These are phyloP conservation scores for Xylaria flabelliformis DNA, from an alignment of 495 filamentous ascomycete species.

Conservation along the genomic window DNA sequence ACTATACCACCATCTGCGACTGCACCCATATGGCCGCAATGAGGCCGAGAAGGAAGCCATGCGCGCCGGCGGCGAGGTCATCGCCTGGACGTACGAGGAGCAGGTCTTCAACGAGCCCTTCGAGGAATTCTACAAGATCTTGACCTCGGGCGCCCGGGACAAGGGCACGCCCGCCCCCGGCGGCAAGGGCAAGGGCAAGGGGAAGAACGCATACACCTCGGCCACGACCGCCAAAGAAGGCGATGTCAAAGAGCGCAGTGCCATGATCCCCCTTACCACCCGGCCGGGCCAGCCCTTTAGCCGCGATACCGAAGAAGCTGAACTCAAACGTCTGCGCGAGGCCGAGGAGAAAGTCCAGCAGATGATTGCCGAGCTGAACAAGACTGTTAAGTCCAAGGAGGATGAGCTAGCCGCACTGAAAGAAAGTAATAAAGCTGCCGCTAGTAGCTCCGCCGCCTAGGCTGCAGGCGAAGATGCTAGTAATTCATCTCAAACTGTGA, in stretches of 20 bases:
- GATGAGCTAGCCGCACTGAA: slow-evolving; percentile 53
- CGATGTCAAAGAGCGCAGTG: slow-evolving; percentile 65
- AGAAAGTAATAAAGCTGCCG: slow-evolving; percentile 35
- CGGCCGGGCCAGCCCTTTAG: slow-evolving; percentile 74
- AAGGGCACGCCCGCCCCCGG: slow-evolving; percentile 38
- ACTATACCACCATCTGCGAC: slow-evolving; percentile 84
- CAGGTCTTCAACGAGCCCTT: slow-evolving; percentile 96
- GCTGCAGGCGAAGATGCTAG: background rate
- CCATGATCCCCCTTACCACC: slow-evolving; percentile 71
- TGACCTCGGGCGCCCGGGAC: slow-evolving; percentile 67
- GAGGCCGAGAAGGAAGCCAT: slow-evolving; percentile 74
- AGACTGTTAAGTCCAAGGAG: slow-evolving; percentile 68
- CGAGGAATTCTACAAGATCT: slow-evolving; percentile 81
- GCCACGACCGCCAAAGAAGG: slow-evolving; percentile 41
- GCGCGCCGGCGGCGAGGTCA: slow-evolving; percentile 68
- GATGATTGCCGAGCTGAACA: slow-evolving; percentile 66
- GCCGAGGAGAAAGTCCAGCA: slow-evolving; percentile 73
- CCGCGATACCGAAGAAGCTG: slow-evolving; percentile 72
- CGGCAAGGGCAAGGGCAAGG: slow-evolving; percentile 50
- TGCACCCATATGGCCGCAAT: slow-evolving; percentile 83
- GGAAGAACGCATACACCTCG: slow-evolving; percentile 34
- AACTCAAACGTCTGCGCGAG: slow-evolving; percentile 74
- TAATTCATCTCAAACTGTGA: background rate
- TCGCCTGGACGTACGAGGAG: slow-evolving; percentile 84
- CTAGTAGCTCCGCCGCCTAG: slow-evolving; percentile 36